Conservation (phyloP, 805 yeast species). For the Lipomyces yamanashiensis region DNA sequence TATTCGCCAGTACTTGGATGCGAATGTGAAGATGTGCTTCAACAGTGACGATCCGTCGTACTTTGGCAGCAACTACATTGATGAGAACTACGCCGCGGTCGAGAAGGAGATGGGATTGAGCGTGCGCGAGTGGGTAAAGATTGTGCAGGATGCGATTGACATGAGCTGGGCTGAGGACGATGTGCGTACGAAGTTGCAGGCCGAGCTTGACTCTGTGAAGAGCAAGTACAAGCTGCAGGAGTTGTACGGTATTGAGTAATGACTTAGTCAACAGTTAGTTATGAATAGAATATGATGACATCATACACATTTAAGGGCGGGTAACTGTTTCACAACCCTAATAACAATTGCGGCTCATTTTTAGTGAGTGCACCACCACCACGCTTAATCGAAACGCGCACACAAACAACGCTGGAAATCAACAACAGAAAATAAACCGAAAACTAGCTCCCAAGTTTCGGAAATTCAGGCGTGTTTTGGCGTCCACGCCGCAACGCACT, state of each 20-base stretch:
- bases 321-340: too few species aligned
- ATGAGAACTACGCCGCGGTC: constrained; percentile 73
- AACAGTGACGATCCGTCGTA: constrained; percentile 84
- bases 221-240: constrained; percentile 32
- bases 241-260: constrained; percentile 31
- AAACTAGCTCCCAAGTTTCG: constrained; percentile 12
- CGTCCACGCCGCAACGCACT: constrained; percentile 4
- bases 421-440: not conserved
- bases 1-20: constrained; percentile 61
- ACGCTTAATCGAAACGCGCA: not conserved
- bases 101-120: constrained; percentile 69
- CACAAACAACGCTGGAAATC: not conserved
- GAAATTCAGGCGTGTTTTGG: constrained; percentile 14
- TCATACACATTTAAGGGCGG: too few species aligned
- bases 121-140: constrained; percentile 61
- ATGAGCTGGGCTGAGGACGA: constrained; percentile 74
- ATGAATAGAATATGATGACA: not conserved
- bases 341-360: too few species aligned
- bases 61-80: constrained; percentile 75
- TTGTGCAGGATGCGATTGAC: constrained; percentile 67
- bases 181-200: constrained; percentile 54
- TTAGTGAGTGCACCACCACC: too few species aligned
- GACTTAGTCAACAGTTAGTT: not conserved
- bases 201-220: constrained; percentile 33
- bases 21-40: constrained; percentile 70